Evolutionary conservation across 768 basidiomycete genomes (phyloP).

Genomic region (Hortiboletus flavorubellus): DNA sequence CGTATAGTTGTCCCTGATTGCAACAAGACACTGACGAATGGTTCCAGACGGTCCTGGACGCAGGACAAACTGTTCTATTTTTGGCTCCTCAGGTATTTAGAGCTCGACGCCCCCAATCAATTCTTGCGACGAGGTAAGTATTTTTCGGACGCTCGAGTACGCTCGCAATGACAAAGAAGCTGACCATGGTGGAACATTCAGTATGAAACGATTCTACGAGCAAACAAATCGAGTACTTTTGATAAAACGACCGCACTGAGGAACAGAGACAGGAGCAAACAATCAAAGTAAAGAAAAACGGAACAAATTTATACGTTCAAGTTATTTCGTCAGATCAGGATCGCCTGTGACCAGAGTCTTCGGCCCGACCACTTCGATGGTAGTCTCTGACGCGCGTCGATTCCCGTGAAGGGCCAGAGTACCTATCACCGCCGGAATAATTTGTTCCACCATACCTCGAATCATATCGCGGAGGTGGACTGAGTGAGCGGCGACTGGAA

Average conservation of each 20-base stretch:
- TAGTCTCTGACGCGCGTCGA: constrained; percentile 39
- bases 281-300: not conserved
- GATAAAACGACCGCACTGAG: not conserved
- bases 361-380: constrained; percentile 33
- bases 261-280: not conserved
- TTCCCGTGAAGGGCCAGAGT: constrained; percentile 38
- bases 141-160: constrained; percentile 3
- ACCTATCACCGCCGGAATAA: constrained; percentile 43
- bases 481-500: constrained; percentile 67
- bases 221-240: constrained; percentile 9
- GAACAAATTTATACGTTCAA: constrained; percentile 5
- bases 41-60: too few species aligned
- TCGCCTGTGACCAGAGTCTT: constrained; percentile 30
- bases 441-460: constrained; percentile 52
- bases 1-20: not conserved
- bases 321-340: constrained; percentile 14
- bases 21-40: not conserved
- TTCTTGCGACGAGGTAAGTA: not conserved
- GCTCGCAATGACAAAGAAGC: constrained; percentile 5
- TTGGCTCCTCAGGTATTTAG: not conserved
- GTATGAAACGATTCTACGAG: constrained; percentile 1
- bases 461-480: constrained; percentile 51
- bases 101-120: constrained; percentile 4
- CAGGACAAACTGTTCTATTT: too few species aligned
- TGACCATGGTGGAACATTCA: constrained; percentile 3